Evolutionary conservation across 176 grass and related monocot genomes (phyloP), one percentile per base, ranked within the genome.

Genomic region (Aegilops longissima): DNA sequence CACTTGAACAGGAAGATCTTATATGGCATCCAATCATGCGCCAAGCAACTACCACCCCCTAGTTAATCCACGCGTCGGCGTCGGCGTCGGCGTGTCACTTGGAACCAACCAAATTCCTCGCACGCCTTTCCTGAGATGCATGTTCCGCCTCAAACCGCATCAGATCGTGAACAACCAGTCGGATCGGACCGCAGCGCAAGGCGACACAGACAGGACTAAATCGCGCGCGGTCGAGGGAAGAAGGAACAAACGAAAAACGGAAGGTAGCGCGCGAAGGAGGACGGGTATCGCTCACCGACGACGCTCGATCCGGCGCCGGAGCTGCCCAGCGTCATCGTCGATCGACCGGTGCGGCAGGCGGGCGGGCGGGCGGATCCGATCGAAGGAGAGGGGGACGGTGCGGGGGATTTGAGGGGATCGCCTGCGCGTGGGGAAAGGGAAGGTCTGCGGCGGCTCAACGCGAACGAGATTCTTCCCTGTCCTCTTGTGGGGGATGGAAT

Each of bases 251-350:
- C 1, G 17, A 10, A 18, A 73, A 47, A 75, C 18, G 39, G 2
- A 44, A 59, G 56, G 16, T 21, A 40, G 12, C 18, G 21, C 8
- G 6, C 7, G 13, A 9, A 0, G 12, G 8, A 2, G 16, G 18
- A 4, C 13, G 12, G 5, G 54, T 4, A 73, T 73, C 27, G 82
- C 93, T 92, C 85, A 95, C 93, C 93, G 73, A 95, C 90, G 82
- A 95, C 93, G 23, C 90, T 86, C 64, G 90, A 95, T 90, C 93
- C 93, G 82, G 89, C 83, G 73, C 70, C 83, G 59, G 90, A 95
- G 85, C 93, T 95, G 47, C 93, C 93, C 62, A 85, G 87, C 74
- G 90, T 92, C 93, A 95, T 95, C 29, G 62, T n/a, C 51, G 42
- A 66, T 70, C 38, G 68, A 49, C 11, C 16, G 61, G 52, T 8